phyloP scores from a whole-genome alignment of 225 moss, liverwort and hornwort genomes.

The Anthoceros angustus region DNA sequence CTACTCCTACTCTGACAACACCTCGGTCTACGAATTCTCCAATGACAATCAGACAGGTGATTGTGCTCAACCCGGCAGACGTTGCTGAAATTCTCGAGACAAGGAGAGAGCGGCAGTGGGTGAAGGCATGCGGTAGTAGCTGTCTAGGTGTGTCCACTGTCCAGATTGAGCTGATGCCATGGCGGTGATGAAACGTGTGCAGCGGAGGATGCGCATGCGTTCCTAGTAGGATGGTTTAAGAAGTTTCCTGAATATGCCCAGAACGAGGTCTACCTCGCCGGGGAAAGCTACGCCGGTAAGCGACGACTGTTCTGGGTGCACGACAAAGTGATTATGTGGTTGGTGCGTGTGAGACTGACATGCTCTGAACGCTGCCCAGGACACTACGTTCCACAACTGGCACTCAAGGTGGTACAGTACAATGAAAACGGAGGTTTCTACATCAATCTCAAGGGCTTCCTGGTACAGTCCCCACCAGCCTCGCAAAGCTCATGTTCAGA shows the following conservation, averaged over 20 bases:
- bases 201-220: conserved; percentile 8
- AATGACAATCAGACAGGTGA: background rate
- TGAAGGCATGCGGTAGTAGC: no score
- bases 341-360: background rate
- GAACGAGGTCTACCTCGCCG: conserved; percentile 6
- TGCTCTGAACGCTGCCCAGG: conserved; percentile 10
- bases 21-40: background rate
- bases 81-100: no score
- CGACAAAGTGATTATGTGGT: background rate
- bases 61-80: no score
- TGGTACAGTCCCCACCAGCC: conserved; percentile 7
- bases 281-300: conserved; percentile 9
- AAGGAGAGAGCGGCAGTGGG: no score
- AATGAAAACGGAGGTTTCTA: conserved; percentile 13
- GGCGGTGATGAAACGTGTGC: background rate
- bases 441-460: conserved; percentile 33
- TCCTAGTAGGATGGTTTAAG: conserved; percentile 3
- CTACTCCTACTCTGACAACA: background rate
- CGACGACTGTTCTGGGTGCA: background rate
- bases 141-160: no score
- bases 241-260: conserved; percentile 8
- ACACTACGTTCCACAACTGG: conserved; percentile 32
- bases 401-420: conserved; percentile 19
- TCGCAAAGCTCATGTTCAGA: no score
- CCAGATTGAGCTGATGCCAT: no score